phyloP scores from a whole-genome alignment of 257 asterid genomes.

The Perilla frutescens region DNA sequence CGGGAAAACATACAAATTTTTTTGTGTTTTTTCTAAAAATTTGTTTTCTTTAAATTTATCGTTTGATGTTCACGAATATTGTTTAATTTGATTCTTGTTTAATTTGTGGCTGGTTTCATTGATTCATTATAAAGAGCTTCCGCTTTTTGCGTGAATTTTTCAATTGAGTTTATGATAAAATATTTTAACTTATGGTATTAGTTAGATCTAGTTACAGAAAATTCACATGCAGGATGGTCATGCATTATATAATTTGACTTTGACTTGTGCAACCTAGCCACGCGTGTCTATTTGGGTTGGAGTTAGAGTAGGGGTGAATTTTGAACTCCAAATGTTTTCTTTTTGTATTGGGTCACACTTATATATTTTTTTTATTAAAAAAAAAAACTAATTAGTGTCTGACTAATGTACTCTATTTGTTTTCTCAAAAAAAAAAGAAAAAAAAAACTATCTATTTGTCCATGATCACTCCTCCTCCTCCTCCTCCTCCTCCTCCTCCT shows the following conservation, averaged over 20 bases:
- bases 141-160: not conserved
- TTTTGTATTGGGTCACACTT: no score
- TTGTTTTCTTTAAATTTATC: not conserved
- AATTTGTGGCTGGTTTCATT: not conserved
- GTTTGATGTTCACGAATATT: conserved; percentile 25
- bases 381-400: no score
- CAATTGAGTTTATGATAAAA: not conserved
- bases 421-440: no score
- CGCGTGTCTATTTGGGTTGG: no score
- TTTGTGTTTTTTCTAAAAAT: not conserved
- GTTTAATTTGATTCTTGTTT: conserved; percentile 22
- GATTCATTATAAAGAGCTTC: not conserved
- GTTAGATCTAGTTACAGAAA: conserved; percentile 23
- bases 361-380: not conserved
- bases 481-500: no score
- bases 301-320: no score
- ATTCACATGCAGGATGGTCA: conserved; percentile 33
- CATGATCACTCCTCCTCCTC: no score
- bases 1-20: not conserved
- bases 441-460: no score
- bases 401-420: no score
- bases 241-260: not conserved
- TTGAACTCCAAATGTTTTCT: no score
- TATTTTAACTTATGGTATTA: not conserved
- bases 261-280: not conserved